phyloP scores from a whole-genome alignment of 2,329 filamentous ascomycete genomes.

The Fusarium sp. region DNA sequence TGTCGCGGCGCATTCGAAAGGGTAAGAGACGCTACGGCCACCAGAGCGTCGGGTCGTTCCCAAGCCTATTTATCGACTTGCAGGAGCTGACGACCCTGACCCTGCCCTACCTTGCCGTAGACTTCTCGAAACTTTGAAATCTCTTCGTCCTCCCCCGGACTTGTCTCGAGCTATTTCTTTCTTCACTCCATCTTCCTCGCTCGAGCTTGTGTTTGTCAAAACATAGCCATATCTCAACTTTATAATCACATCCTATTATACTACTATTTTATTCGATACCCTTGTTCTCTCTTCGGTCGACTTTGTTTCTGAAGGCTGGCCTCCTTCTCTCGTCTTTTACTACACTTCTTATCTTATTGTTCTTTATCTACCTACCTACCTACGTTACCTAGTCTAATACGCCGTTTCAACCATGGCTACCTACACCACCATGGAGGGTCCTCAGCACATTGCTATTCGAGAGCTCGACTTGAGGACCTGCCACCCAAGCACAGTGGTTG shows the following conservation, averaged over 20 bases:
- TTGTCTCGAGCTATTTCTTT: conserved; percentile 33
- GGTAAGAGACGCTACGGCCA: conserved; percentile 46
- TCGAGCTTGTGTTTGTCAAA: conserved; percentile 22
- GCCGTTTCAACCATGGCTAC: conserved; percentile 26
- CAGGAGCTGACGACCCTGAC: conserved; percentile 38
- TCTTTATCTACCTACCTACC: conserved; percentile 11
- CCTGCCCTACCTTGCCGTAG: conserved; percentile 2
- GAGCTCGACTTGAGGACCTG: conserved; percentile 64
- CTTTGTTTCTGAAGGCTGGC: conserved; percentile 44
- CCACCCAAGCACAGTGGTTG: conserved; percentile 61
- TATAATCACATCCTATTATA: conserved; percentile 27
- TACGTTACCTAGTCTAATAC: conserved; percentile 31
- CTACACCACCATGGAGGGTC: conserved; percentile 45
- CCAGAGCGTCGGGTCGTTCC: conserved; percentile 45
- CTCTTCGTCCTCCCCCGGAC: conserved; percentile 36
- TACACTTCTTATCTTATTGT: conserved; percentile 24
- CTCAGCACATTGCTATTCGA: conserved; percentile 55
- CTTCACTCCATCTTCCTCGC: conserved; percentile 22
- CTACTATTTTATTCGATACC: conserved; percentile 22
- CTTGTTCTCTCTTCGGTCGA: conserved; percentile 31
- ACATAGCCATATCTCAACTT: neutral
- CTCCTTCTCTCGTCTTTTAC: conserved; percentile 37
- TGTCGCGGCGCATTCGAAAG: conserved; percentile 42
- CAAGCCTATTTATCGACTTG: conserved; percentile 34
- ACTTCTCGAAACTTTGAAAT: conserved; percentile 41